Conservation (phyloP, 2,329 filamentous ascomycete genomes). For the Dactylellina cionopaga region DNA sequence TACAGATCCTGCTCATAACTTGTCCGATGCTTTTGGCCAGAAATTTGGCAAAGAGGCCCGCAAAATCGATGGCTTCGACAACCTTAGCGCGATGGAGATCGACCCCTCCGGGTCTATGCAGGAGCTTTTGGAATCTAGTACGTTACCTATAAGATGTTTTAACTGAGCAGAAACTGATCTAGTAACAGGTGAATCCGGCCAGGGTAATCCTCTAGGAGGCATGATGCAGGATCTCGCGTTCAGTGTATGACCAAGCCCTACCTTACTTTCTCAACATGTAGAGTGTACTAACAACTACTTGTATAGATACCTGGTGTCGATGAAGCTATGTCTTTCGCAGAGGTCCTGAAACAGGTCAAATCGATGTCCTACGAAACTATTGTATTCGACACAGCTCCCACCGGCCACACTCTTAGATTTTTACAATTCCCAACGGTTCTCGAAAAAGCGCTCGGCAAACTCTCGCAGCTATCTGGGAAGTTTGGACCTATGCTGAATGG, state of each 20-base stretch:
- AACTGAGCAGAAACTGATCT: not conserved
- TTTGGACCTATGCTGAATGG: conserved; percentile 96
- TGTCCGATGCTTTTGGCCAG: conserved; percentile 96
- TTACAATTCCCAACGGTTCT: conserved; percentile 97
- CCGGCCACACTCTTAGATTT: conserved; percentile 97
- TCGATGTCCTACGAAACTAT: conserved; percentile 98
- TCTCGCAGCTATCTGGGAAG: conserved; percentile 90
- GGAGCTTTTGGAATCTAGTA: conserved; percentile 74
- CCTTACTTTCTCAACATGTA: not conserved
- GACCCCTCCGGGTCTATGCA: conserved; percentile 98
- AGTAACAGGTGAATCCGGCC: conserved; percentile 51
- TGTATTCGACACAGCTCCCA: conserved; percentile 98
- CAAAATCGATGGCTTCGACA: conserved; percentile 88
- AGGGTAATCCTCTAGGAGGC: conserved; percentile 72
- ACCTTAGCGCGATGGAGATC: conserved; percentile 98
- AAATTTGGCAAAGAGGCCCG: conserved; percentile 99
- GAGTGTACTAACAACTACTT: conserved; percentile 31
- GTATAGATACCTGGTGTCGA: conserved; percentile 93
- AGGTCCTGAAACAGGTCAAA: conserved; percentile 99
- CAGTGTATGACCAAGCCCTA: conserved; percentile 70
- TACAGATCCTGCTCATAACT: conserved; percentile 86
- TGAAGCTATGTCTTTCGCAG: conserved; percentile 99
- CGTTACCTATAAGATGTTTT: not conserved
- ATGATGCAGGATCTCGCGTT: conserved; percentile 99
- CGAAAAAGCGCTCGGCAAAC: conserved; percentile 97